Base-by-base conservation (phyloP, 208 protist species). In the Crithidia brevicula region DNA sequence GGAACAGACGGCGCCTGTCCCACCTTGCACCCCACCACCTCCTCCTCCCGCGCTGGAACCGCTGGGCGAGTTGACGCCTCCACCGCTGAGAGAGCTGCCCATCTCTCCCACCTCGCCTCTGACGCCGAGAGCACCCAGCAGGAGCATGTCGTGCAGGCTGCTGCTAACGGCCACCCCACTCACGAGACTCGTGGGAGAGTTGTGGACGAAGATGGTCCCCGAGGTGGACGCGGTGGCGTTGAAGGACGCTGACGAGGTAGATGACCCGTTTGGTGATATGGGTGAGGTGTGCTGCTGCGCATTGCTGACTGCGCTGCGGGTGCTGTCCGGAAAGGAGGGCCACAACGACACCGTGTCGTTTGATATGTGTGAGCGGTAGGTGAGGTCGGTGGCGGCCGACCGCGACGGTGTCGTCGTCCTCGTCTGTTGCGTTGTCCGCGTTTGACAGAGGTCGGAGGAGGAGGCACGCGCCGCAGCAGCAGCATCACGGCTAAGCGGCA, bases 131-230 rank as follows among this genome's bases (percentile, higher is more conserved):
- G 18, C 15, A 4, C 33, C 56, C 1, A 62, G 22, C 58, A 63
- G 13, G 23, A 63, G n/a, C 60, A 34, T 23, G 40, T 74, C 59
- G 28, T 53, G 43, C 23, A 47, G 51, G 33, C 20, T 53, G 28
- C 22, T 46, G 27, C 38, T 47, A 13, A 53, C 45, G 3, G 40
- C 30, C 38, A 47, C 13, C 16, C 47, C 38, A 27, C 59, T 47
- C 10, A 62, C 33, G 27, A 46, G 0, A 25, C 43, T 74, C 5
- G 50, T 53, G 11, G 11, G 49, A 1, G 67, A 67, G 43, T 59
- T 52, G 54, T 67, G 67, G 16, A 62, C 36, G 18, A 53, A 60
- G 10, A 74, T 56, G 25, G 59, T 74, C 36, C 51, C 67, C 20
- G 67, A 62, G 10, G 46, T 54, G n/a, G 67, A 67, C 30, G 43